These are phyloP conservation scores for Bruguiera parviflora DNA, from an alignment of 345 rosid species.

Conservation along the genomic window DNA sequence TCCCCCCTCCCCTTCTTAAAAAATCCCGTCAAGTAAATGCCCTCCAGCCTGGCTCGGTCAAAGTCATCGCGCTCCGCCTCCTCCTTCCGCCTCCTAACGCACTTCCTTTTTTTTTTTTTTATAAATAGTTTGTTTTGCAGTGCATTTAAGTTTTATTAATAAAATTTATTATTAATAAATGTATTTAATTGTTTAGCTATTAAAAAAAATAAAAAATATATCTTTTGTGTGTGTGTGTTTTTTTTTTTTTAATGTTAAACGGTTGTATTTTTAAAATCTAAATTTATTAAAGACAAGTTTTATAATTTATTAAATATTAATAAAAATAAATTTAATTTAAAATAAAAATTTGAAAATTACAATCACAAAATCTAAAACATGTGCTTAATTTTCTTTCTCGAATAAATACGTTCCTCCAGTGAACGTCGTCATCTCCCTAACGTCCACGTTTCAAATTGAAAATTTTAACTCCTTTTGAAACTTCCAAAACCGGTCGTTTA, in stretches of 20 bases:
- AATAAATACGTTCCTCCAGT: constrained; percentile 12
- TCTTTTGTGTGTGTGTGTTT: not conserved
- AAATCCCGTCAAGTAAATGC: constrained; percentile 30
- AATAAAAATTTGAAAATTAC: too few relatives aligned
- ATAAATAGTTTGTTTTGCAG: too few relatives aligned
- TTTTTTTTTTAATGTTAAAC: too few relatives aligned
- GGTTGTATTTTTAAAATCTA: too few relatives aligned
- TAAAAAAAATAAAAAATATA: not conserved
- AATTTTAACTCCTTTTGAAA: constrained; percentile 10
- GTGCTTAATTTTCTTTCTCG: too few relatives aligned
- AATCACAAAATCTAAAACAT: too few relatives aligned
- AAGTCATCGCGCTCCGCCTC: constrained; percentile 21
- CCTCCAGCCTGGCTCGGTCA: constrained; percentile 58
- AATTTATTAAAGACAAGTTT: too few relatives aligned
- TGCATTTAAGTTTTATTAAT: too few relatives aligned
- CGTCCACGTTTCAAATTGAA: constrained; percentile 10
- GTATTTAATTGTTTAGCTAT: too few relatives aligned
- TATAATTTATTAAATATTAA: too few relatives aligned
- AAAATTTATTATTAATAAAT: too few relatives aligned
- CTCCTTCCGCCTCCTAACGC: constrained; percentile 19
- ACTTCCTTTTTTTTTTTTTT: not conserved
- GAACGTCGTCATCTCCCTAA: not conserved
- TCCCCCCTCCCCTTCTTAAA: constrained; percentile 5
- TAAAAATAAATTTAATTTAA: too few relatives aligned
- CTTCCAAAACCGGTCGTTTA: constrained; percentile 32